Evolutionary conservation across 768 basidiomycete species (phyloP).

Genomic region (Kwoniella sp.): DNA sequence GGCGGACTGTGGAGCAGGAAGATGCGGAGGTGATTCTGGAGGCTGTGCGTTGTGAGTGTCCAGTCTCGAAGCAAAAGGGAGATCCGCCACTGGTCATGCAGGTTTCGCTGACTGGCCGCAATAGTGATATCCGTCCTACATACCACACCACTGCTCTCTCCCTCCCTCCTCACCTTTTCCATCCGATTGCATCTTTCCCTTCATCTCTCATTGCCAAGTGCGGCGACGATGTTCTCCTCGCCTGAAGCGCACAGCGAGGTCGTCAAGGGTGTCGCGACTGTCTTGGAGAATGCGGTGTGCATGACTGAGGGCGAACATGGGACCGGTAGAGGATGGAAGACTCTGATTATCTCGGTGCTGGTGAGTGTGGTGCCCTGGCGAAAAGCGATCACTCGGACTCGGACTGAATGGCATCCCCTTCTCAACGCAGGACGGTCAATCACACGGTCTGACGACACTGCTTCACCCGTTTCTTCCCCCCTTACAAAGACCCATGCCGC

Average conservation of each 20-base stretch:
- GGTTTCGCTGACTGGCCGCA: not conserved
- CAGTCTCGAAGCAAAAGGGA: too few relatives aligned
- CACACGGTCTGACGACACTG: conserved; percentile 8
- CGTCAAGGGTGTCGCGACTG: conserved; percentile 12
- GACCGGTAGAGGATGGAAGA: conserved; percentile 39
- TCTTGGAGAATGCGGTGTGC: conserved; percentile 28
- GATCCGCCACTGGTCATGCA: not conserved
- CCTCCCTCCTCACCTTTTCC: conserved; percentile 31
- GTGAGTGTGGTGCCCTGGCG: conserved; percentile 12
- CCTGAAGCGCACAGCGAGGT: conserved; percentile 6
- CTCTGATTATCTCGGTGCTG: conserved; percentile 28
- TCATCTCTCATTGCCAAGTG: conserved; percentile 17
- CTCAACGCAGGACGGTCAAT: conserved; percentile 3
- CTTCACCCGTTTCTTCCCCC: conserved; percentile 45
- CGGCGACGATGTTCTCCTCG: conserved; percentile 8
- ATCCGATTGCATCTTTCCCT: conserved; percentile 41
- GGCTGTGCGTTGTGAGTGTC: conserved; percentile 33
- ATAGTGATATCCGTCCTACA: conserved; percentile 31
- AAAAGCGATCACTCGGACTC: too few relatives aligned
- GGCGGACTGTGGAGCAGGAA: conserved; percentile 6
- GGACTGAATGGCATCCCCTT: not conserved
- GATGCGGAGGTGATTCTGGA: conserved; percentile 23
- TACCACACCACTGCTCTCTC: conserved; percentile 26
- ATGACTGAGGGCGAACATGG: conserved; percentile 33
- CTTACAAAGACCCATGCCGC: conserved; percentile 35